Evolutionary conservation across 1,284 basidiomycete genomes (phyloP), one percentile per base, ranked within the genome.

Genomic region (Thecaphora frezii): DNA sequence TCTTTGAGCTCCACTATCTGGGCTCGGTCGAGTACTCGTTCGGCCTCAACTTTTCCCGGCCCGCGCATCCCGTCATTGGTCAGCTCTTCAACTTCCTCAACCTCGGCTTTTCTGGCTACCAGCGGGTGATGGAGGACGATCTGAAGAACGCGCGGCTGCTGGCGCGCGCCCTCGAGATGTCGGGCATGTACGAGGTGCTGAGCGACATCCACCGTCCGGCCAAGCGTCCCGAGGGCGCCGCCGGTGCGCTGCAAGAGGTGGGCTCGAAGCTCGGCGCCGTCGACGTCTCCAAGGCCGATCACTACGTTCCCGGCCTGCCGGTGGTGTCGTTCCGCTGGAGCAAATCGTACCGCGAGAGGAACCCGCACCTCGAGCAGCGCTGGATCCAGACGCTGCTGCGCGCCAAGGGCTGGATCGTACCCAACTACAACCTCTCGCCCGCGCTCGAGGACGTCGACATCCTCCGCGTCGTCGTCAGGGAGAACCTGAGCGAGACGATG

Each of bases 41-140:
- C 83, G 93, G 91, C 23, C 85, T 97, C 74, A 97, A 97, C 83
- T 97, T 97, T 80, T 91, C 89, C 41, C 86, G 93, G 10, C 91
- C 91, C 0, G 90, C 90, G 23, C 86, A 90, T 39, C 90, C 93
- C 16, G 89, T 97, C 74, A 87, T 97, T 46, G 89, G 87, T 1
- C 91, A 94, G 79, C 91, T 93, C 82, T 97, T 91, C 84, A 94
- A 91, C 66, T 77, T 77, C 49, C 60, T 78, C 60, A 69, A 69
- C 43, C 67, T 77, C 21, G 75, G 75, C 28, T 74, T 52, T 81
- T 55, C 69, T 14, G 76, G 76, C 1, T 77, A 71, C 51, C 42
- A 51, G 1, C 28, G 83, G 4, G 84, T 93, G 58, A 89, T 89
- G 51, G 58, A 79, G 37, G 80, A 80, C 58, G 88, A 93, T 74